These are phyloP conservation scores for Hymenoscyphus scutula DNA, from an alignment of 2,329 filamentous ascomycete genomes.

Conservation along the genomic window DNA sequence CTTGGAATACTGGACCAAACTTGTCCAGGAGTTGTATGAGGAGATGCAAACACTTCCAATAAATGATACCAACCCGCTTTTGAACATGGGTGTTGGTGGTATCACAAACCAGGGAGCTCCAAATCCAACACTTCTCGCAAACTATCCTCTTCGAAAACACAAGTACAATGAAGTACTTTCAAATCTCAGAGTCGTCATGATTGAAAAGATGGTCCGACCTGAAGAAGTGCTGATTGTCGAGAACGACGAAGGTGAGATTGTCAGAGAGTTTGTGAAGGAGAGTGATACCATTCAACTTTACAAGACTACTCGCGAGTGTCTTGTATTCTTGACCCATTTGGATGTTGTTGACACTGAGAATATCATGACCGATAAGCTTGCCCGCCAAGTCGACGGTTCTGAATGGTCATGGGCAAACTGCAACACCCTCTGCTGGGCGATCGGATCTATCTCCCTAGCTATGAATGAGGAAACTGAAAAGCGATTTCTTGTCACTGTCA, in stretches of 20 bases:
- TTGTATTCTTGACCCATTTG: slow-evolving; percentile 95
- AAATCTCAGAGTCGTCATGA: slow-evolving; percentile 95
- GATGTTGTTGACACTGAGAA: slow-evolving; percentile 96
- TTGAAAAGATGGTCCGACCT: slow-evolving; percentile 98
- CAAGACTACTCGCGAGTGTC: slow-evolving; percentile 95
- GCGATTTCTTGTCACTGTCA: slow-evolving; percentile 95
- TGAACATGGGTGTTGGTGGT: slow-evolving; percentile 70
- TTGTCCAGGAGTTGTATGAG: slow-evolving; percentile 96
- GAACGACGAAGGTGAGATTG: slow-evolving; percentile 98
- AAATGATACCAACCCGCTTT: slow-evolving; percentile 85
- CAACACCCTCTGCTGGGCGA: slow-evolving; percentile 99
- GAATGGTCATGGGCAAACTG: slow-evolving; percentile 99
- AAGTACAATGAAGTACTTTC: slow-evolving; percentile 94
- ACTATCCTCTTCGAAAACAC: slow-evolving; percentile 93
- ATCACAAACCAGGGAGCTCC: slow-evolving; percentile 78
- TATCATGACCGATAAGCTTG: slow-evolving; percentile 98
- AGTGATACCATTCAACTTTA: slow-evolving; percentile 98
- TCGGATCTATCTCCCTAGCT: slow-evolving; percentile 94
- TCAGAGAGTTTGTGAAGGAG: slow-evolving; percentile 98
- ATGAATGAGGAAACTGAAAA: slow-evolving; percentile 99
- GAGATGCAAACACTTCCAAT: slow-evolving; percentile 97
- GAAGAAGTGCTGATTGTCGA: slow-evolving; percentile 99
- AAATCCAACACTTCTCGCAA: slow-evolving; percentile 79
- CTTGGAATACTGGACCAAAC: slow-evolving; percentile 97
- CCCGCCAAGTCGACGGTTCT: slow-evolving; percentile 87